These are phyloP conservation scores for Vinca minor DNA, from an alignment of 257 asterid species.

Conservation along the genomic window DNA sequence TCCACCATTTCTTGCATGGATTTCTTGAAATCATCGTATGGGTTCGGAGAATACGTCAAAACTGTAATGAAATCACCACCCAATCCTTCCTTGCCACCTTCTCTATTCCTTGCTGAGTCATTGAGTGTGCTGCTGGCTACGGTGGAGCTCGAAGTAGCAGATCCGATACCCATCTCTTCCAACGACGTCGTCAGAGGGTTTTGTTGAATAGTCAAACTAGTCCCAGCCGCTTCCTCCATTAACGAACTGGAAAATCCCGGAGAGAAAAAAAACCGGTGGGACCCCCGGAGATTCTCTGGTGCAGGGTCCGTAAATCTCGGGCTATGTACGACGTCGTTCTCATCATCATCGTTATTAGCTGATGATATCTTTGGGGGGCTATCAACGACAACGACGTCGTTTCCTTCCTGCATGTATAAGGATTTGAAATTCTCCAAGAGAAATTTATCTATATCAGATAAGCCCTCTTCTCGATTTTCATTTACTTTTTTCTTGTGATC, in stretches of 20 bases:
- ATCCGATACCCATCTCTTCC: not conserved
- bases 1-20: constrained; percentile 37
- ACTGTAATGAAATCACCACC: constrained; percentile 21
- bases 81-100: not conserved
- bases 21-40: constrained; percentile 25
- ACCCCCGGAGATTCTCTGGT: constrained; percentile 20
- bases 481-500: constrained; percentile 10
- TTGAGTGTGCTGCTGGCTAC: not conserved
- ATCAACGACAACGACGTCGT: constrained; percentile 11
- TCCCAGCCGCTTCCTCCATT: constrained; percentile 25
- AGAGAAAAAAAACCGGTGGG: constrained; percentile 17
- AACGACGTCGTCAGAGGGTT: not conserved
- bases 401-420: constrained; percentile 32
- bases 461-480: not conserved
- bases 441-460: constrained; percentile 56
- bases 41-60: constrained; percentile 17
- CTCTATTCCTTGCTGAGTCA: not conserved
- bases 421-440: constrained; percentile 58
- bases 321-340: too few species aligned
- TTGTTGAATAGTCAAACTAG: constrained; percentile 17
- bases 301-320: constrained; percentile 31
- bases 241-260: constrained; percentile 24
- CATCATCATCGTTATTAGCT: constrained; percentile 8
- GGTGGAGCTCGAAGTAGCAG: constrained; percentile 2
- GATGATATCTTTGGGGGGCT: too few species aligned